A percentile compares a stretch with the other conserved stretches of the same genome.
Evolutionary conservation across 495 filamentous ascomycete species (phyloP).

Genomic region (Alectoria sarmentosa): DNA sequence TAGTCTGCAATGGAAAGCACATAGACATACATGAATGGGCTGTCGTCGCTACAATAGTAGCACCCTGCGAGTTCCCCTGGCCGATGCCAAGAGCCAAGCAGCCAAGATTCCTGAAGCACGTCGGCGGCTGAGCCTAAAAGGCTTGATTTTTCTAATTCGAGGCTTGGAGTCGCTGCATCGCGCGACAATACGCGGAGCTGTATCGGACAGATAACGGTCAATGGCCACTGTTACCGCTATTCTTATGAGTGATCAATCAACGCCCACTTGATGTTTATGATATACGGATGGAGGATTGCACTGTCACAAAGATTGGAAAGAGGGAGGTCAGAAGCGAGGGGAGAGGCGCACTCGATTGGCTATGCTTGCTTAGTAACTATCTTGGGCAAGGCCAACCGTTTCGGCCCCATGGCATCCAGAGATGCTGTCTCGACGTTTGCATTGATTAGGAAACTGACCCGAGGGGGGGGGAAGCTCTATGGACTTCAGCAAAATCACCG

Average conservation of each 20-base stretch:
- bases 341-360: not conserved
- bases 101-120: constrained; percentile 12
- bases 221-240: too few relatives aligned
- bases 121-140: constrained; percentile 15
- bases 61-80: not conserved
- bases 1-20: not conserved
- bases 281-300: not conserved
- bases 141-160: constrained; percentile 14
- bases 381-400: not conserved
- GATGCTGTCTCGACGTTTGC: not conserved
- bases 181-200: not conserved
- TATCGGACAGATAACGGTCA: not conserved
- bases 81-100: constrained; percentile 11
- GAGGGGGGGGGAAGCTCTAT: not conserved
- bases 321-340: not conserved
- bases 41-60: not conserved
- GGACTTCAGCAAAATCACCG: not conserved
- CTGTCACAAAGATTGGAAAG: not conserved
- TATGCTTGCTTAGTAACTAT: not conserved
- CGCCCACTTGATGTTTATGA: not conserved
- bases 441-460: not conserved
- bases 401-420: not conserved
- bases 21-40: not conserved
- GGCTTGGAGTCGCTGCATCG: not conserved
- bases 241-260: not conserved